Evolutionary conservation across 495 filamentous ascomycete genomes (phyloP).

Genomic region (Penicillium psychrofluorescens): DNA sequence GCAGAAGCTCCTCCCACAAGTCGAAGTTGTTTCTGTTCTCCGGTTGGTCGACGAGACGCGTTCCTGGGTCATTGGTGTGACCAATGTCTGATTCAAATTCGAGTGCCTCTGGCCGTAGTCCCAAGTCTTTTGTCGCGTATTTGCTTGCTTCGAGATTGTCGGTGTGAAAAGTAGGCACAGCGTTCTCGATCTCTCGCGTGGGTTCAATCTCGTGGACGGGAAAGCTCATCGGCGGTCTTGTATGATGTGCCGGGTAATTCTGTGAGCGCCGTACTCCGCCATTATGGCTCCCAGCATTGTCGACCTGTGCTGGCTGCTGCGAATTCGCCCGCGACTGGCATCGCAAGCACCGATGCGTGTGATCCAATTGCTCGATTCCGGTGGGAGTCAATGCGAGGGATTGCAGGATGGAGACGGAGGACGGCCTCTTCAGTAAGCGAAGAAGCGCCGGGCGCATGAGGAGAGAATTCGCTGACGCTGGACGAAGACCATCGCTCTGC

Average conservation of each 20-base stretch:
- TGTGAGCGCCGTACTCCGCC: neutral
- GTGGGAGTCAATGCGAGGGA: slow-evolving; percentile 29
- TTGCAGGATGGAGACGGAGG: slow-evolving; percentile 41
- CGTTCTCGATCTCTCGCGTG: too few species aligned
- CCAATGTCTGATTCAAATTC: slow-evolving; percentile 49
- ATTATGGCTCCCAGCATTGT: neutral
- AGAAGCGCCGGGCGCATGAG: slow-evolving; percentile 48
- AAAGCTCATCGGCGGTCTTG: slow-evolving; percentile 19
- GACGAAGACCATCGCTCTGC: slow-evolving; percentile 23
- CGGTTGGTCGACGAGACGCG: slow-evolving; percentile 48
- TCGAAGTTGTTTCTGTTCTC: slow-evolving; percentile 42
- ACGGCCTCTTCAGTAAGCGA: slow-evolving; percentile 47
- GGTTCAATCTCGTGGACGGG: slow-evolving; percentile 23
- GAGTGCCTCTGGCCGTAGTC: slow-evolving; percentile 24
- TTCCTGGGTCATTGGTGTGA: slow-evolving; percentile 23
- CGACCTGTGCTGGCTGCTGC: neutral
- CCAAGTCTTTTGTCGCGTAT: slow-evolving; percentile 5
- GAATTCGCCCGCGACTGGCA: slow-evolving; percentile 14
- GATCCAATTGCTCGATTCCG: slow-evolving; percentile 31
- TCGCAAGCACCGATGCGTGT: slow-evolving; percentile 19
- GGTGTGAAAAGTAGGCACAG: too few species aligned
- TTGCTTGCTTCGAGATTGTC: neutral
- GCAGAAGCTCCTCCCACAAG: slow-evolving; percentile 60
- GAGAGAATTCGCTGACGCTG: slow-evolving; percentile 1
- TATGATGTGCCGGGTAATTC: neutral